Conservation (phyloP, 1,284 basidiomycete species). For the Ganoderma sinense region DNA sequence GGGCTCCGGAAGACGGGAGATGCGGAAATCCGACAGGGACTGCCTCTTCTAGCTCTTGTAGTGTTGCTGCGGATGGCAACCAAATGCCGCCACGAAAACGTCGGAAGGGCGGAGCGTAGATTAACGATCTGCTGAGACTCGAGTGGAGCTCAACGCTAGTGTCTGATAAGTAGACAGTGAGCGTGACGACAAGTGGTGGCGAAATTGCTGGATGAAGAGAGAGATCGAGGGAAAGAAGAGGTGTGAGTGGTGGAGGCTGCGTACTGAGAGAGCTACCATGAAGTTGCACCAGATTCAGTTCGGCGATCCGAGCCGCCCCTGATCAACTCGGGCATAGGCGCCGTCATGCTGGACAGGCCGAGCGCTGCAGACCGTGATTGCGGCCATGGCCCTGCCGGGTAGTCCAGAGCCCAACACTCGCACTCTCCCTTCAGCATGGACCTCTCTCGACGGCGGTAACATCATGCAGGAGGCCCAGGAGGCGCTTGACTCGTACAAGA, state of each 20-base stretch:
- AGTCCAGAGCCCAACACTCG: slow-evolving; percentile 54
- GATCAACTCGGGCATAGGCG: not conserved
- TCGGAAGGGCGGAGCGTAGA: not conserved
- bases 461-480: slow-evolving; percentile 63
- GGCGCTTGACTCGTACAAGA: slow-evolving; percentile 85
- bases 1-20: not conserved
- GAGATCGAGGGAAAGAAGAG: not conserved
- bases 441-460: slow-evolving; percentile 50
- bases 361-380: not conserved
- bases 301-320: not conserved
- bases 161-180: not conserved
- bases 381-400: slow-evolving; percentile 29
- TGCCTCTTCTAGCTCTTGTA: not conserved
- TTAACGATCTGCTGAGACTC: not conserved
- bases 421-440: slow-evolving; percentile 51
- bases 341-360: not conserved
- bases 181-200: not conserved
- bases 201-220: not conserved
- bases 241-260: too few relatives aligned
- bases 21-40: not conserved
- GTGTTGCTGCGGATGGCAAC: not conserved
- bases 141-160: too few relatives aligned
- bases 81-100: not conserved
- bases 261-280: too few relatives aligned
- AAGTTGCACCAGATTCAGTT: not conserved